A percentile compares a stretch with the other conserved stretches of the same genome.
Evolutionary conservation across 2,329 filamentous ascomycete genomes (phyloP).

Genomic region (Aspergillus quadrilineatus): DNA sequence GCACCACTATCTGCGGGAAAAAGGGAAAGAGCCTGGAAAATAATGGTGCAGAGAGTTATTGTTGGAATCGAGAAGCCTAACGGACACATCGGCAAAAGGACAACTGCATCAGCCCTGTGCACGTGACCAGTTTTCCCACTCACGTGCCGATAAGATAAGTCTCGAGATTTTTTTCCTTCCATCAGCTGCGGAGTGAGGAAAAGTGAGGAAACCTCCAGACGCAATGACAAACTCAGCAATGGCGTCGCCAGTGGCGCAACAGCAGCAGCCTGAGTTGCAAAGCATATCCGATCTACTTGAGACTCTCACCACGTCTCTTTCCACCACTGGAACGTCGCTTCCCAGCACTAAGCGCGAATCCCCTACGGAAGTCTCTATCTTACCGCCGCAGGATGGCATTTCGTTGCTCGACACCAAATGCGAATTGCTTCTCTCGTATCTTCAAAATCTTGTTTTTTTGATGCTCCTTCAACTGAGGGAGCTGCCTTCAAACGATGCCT

Average conservation of each 20-base stretch:
- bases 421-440: slow-evolving; percentile 91
- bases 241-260: slow-evolving; percentile 24
- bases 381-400: slow-evolving; percentile 80
- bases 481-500: slow-evolving; percentile 44
- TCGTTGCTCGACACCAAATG: slow-evolving; percentile 95
- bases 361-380: slow-evolving; percentile 64
- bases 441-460: slow-evolving; percentile 89
- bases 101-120: neutral
- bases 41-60: neutral
- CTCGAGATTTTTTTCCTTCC: slow-evolving; percentile 18
- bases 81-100: slow-evolving; percentile 5
- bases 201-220: slow-evolving; percentile 1
- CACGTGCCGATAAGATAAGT: slow-evolving; percentile 28
- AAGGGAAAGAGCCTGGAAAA: neutral
- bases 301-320: slow-evolving; percentile 36
- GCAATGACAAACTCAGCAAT: slow-evolving; percentile 20
- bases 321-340: slow-evolving; percentile 35
- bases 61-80: neutral
- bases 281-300: slow-evolving; percentile 34
- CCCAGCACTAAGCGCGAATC: slow-evolving; percentile 31
- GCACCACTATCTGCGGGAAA: neutral
- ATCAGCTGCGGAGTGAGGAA: neutral
- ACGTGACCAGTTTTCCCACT: neutral
- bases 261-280: slow-evolving; percentile 20
- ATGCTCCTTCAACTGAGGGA: slow-evolving; percentile 74